Percentiles rank a stretch among this genome's conserved stretches.
phyloP scores from a whole-genome alignment of 2,329 filamentous ascomycete genomes.

The Botrytis elliptica region DNA sequence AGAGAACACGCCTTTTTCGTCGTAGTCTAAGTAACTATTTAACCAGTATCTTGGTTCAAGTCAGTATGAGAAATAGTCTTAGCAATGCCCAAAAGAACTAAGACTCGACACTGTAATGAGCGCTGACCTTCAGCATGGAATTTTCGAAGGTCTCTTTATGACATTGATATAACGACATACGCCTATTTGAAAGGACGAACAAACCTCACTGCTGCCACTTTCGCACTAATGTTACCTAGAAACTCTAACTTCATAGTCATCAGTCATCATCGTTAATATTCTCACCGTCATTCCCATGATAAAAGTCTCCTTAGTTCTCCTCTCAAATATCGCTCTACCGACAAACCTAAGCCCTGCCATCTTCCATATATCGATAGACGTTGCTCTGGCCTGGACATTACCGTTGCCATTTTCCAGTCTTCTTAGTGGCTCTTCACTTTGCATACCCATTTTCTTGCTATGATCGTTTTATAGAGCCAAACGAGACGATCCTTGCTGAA shows the following conservation, averaged over 20 bases:
- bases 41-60: neutral
- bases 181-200: neutral
- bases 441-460: too few relatives aligned
- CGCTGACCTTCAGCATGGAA: rapidly evolving
- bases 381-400: too few relatives aligned
- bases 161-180: neutral
- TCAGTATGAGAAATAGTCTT: rapidly evolving
- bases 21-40: neutral
- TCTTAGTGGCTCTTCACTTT: too few relatives aligned
- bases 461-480: too few relatives aligned
- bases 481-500: too few relatives aligned
- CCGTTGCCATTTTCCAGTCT: too few relatives aligned
- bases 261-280: neutral
- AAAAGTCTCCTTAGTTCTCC: neutral
- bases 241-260: neutral
- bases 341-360: neutral
- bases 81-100: rapidly evolving
- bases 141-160: neutral
- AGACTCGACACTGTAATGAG: rapidly evolving
- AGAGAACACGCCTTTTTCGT: neutral
- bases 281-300: neutral
- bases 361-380: too few relatives aligned
- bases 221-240: neutral
- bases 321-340: neutral
- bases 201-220: neutral